A percentile compares a stretch with the other conserved stretches of the same genome.
Conservation (phyloP, 805 yeast species). For the Barnettozyma salicaria region DNA sequence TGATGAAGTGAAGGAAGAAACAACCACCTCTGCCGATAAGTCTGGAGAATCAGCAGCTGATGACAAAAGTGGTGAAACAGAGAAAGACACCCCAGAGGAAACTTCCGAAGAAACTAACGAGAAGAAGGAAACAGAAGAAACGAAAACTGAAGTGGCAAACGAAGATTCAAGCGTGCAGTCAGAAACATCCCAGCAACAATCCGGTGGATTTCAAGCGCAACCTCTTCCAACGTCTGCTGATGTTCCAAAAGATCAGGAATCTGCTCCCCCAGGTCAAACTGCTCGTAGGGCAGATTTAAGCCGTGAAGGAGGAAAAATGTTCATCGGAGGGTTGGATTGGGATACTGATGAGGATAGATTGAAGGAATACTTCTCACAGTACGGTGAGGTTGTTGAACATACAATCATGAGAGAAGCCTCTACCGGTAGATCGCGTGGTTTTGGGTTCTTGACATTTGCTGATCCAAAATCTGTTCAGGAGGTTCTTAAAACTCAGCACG, state of each 20-base stretch:
- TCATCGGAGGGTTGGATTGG: conserved; percentile 96
- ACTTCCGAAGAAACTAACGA: background rate
- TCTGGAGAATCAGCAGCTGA: conserved; percentile 15
- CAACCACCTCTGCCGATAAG: conserved; percentile 14
- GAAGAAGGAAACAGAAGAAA: background rate
- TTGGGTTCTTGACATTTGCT: conserved; percentile 86
- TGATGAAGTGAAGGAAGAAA: conserved; percentile 23
- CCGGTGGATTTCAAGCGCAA: background rate
- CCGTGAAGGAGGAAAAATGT: conserved; percentile 85
- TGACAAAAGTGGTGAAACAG: conserved; percentile 8
- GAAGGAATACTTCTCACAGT: conserved; percentile 75
- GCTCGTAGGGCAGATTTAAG: conserved; percentile 42
- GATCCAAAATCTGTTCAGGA: conserved; percentile 78
- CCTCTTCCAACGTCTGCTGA: conserved; percentile 1
- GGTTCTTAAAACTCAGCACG: conserved; percentile 80
- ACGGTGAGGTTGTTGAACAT: conserved; percentile 81
- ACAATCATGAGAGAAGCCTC: conserved; percentile 88
- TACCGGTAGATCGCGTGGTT: conserved; percentile 90
- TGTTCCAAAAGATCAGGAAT: conserved; percentile 4
- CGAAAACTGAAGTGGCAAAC: background rate
- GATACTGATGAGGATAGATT: conserved; percentile 89
- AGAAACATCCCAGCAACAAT: background rate
- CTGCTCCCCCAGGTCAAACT: background rate
- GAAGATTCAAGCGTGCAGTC: background rate
- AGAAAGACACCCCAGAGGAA: conserved; percentile 1